Evolutionary conservation across 2,329 filamentous ascomycete genomes (phyloP).

Genomic region (Pezicula rhizophila): DNA sequence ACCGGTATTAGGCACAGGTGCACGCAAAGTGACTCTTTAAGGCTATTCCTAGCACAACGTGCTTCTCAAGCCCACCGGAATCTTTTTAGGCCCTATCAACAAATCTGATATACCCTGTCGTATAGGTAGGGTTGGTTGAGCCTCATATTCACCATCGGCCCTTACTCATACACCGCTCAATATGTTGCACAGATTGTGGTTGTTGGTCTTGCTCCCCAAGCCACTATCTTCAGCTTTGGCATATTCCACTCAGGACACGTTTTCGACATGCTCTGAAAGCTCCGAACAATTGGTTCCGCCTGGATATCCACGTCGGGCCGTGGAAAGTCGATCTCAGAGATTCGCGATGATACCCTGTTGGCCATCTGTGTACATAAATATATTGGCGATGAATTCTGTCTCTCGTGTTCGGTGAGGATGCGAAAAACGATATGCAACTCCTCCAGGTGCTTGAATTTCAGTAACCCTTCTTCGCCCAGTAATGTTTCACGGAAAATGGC

Average conservation of each 20-base stretch:
- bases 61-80: no score
- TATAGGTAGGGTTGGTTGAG: no score
- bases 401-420: not conserved
- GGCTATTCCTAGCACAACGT: no score
- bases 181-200: no score
- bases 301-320: not conserved
- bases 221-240: not conserved
- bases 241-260: not conserved
- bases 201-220: not conserved
- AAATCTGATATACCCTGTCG: no score
- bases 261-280: not conserved
- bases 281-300: not conserved
- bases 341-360: not conserved
- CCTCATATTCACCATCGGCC: no score
- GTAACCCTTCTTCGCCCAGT: not conserved
- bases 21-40: no score
- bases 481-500: not conserved
- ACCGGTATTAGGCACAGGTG: no score
- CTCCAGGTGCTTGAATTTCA: not conserved
- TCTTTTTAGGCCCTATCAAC: no score
- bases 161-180: no score
- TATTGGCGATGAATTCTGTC: not conserved
- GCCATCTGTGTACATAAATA: not conserved
- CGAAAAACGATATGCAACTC: slow-evolving; percentile 1
- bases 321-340: not conserved